Evolutionary conservation across 495 filamentous ascomycete species (phyloP), one percentile per base, ranked within the genome.

Genomic region (Hypoxylon rickii): DNA sequence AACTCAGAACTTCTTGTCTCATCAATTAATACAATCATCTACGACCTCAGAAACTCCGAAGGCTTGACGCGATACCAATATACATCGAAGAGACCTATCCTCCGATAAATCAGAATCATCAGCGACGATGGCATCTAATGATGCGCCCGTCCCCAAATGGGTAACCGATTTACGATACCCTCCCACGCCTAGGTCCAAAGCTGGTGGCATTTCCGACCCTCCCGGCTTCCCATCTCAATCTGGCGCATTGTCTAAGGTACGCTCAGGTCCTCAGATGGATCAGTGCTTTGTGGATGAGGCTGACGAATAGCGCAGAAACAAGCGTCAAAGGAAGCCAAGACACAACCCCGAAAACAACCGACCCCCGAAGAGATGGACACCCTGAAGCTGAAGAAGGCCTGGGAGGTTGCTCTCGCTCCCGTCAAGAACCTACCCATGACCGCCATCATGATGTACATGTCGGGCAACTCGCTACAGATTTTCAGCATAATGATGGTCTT

Each of bases 371-470:
- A 97, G 72, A 97, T 90, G 76, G 94, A 97, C 71, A 88, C 85
- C 33, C 78, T 99, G 45, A 97, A 97, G 76, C 72, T 97, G 58
- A 99, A 98, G 75, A 99, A 99, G 69, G 93, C 94, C 1, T 99
- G 95, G 95, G 94, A 99, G 74, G 82, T 99, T 16, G 95, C 94
- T 24, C 82, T 99, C 29, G 95, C 88, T 3, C 94, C 94, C 1
- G 87, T 92, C 43, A 99, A 99, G 76, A 85, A 87, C 67, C 80
- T 99, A 37, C 94, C 94, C 44, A 97, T 98, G 94, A 97, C 95
- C 52, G 91, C 84, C 38, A 92, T 99, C 74, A 96, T 96, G 87
- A 97, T 97, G 92, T 99, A 99, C 81, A 97, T 99, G 95, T 96
- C 94, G 52, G 94, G 94, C 65, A 97, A 97, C 76, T 90, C 89